Conservation (phyloP, 2,329 filamentous ascomycete genomes). For the Bipolaris oryzae region DNA sequence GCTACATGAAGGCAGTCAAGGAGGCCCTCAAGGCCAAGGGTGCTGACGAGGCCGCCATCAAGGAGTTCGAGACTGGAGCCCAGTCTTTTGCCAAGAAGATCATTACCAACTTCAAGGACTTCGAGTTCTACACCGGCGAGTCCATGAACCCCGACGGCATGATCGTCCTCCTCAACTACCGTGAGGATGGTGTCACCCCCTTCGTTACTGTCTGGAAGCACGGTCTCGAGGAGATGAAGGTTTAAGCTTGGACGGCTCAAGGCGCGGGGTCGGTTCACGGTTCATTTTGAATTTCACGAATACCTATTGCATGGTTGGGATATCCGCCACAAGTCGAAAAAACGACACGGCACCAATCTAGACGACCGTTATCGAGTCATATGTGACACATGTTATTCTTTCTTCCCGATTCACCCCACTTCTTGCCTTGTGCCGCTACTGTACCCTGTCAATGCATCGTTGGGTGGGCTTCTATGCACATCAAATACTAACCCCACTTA, state of each 20-base stretch:
- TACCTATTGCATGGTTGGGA: conserved; percentile 47
- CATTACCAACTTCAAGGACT: conserved; percentile 88
- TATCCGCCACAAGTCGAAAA: conserved; percentile 45
- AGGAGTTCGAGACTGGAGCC: conserved; percentile 80
- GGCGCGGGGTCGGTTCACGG: conserved; percentile 27
- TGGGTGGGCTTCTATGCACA: neutral
- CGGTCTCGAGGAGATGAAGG: conserved; percentile 87
- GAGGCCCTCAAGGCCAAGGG: conserved; percentile 69
- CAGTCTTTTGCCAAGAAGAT: conserved; percentile 80
- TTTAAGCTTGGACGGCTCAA: conserved; percentile 61
- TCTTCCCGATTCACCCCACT: neutral
- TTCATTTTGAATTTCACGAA: conserved; percentile 44
- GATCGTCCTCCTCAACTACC: conserved; percentile 96
- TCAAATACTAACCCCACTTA: neutral
- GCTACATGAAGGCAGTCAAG: conserved; percentile 92
- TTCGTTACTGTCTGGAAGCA: conserved; percentile 95
- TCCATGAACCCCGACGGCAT: conserved; percentile 93
- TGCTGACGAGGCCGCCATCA: conserved; percentile 68
- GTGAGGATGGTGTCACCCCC: conserved; percentile 91
- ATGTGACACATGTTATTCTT: conserved; percentile 13
- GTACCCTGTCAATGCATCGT: neutral
- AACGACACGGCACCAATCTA: conserved; percentile 40
- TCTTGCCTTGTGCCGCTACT: neutral
- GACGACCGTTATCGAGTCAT: conserved; percentile 29
- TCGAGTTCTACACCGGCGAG: conserved; percentile 91